A percentile compares a stretch with the other conserved stretches of the same genome.
phyloP scores from a whole-genome alignment of 148 eudicot species.

The Spergularia bocconei region DNA sequence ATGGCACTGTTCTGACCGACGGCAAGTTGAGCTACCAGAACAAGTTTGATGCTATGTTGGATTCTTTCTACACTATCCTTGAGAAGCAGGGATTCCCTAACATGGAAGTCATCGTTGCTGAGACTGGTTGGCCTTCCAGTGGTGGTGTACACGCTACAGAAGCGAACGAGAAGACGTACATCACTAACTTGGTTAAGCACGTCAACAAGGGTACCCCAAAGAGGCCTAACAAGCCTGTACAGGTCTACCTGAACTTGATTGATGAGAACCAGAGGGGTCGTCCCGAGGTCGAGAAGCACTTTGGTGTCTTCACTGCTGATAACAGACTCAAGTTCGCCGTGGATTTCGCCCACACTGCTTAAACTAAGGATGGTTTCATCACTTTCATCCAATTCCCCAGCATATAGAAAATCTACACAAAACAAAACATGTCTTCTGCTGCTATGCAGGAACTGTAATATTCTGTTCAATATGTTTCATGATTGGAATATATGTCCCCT shows the following conservation, averaged over 20 bases:
- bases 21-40: constrained; percentile 24
- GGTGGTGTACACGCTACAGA: constrained; percentile 36
- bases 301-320: constrained; percentile 45
- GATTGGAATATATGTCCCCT: not conserved
- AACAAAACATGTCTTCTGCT: not conserved
- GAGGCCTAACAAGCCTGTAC: constrained; percentile 39
- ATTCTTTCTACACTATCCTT: constrained; percentile 39
- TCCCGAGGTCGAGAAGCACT: constrained; percentile 50
- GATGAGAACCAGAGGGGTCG: constrained; percentile 49
- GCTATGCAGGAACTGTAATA: not conserved
- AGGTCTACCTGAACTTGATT: constrained; percentile 53
- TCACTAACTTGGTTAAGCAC: constrained; percentile 41
- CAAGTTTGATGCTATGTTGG: constrained; percentile 43
- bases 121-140: constrained; percentile 65
- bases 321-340: constrained; percentile 44
- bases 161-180: constrained; percentile 42
- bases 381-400: not conserved
- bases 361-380: constrained; percentile 5
- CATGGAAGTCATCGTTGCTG: constrained; percentile 47
- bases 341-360: constrained; percentile 22
- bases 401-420: not conserved
- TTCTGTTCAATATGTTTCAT: constrained; percentile 8
- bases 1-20: constrained; percentile 13
- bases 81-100: constrained; percentile 33
- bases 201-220: constrained; percentile 48